These are phyloP conservation scores for Ganoderma multipileum DNA, from an alignment of 1,284 basidiomycete genomes.

Conservation along the genomic window DNA sequence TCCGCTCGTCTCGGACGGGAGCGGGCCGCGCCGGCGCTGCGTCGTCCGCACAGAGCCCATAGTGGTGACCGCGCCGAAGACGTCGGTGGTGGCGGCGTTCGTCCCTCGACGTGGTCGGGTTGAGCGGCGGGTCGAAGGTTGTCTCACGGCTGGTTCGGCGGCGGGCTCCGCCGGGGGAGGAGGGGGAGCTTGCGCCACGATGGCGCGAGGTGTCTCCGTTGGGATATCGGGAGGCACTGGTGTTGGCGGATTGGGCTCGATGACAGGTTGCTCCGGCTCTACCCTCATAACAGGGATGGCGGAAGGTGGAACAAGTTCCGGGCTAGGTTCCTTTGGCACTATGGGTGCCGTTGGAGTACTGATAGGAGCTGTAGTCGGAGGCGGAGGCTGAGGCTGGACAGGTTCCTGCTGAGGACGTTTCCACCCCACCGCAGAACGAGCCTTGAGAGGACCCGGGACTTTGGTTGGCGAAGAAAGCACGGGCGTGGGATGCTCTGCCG, in stretches of 20 bases:
- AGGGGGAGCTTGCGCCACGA: background rate
- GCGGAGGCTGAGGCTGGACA: slow-evolving; percentile 7
- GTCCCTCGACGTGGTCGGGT: slow-evolving; percentile 58
- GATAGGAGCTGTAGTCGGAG: background rate
- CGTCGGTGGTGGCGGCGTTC: slow-evolving; percentile 44
- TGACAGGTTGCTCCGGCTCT: background rate
- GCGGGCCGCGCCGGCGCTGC: slow-evolving; percentile 44
- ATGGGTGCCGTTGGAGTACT: background rate
- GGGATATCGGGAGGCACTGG: background rate
- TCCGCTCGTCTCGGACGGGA: slow-evolving; percentile 45
- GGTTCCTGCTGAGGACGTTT: slow-evolving; percentile 29
- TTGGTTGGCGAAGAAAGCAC: slow-evolving; percentile 22
- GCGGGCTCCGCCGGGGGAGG: background rate
- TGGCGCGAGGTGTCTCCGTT: background rate
- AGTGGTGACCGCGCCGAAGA: slow-evolving; percentile 43
- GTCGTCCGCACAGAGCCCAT: slow-evolving; percentile 40
- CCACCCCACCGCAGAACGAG: slow-evolving; percentile 33
- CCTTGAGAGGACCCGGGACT: slow-evolving; percentile 29
- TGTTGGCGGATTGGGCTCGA: background rate
- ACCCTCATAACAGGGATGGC: background rate
- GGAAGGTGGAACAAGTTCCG: background rate
- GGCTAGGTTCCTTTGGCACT: slow-evolving; percentile 7
- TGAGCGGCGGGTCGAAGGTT: slow-evolving; percentile 46
- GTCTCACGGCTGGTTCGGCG: background rate
- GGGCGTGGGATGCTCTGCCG: background rate